Conservation (phyloP, 2,329 filamentous ascomycete genomes). For the Arthrobotrys conoides region DNA sequence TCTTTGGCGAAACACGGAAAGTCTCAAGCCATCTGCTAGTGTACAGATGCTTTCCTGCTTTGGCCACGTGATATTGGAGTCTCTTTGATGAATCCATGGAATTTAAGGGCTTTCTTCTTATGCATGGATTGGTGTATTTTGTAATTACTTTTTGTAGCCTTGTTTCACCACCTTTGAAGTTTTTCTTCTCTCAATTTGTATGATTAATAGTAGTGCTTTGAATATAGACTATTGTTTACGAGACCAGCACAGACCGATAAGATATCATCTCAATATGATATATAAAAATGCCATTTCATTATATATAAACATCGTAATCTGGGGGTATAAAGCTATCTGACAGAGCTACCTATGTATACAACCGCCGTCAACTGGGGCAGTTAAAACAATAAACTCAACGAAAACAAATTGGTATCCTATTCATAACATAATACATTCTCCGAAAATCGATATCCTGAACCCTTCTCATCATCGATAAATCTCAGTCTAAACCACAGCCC, state of each 20-base stretch:
- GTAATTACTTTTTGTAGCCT: background rate
- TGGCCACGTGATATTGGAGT: background rate
- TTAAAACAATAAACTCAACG: background rate
- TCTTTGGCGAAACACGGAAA: slow-evolving; percentile 82
- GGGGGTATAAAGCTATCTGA: slow-evolving; percentile 32
- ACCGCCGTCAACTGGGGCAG: background rate
- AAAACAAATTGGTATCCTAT: slow-evolving; percentile 58
- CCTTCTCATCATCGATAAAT: background rate
- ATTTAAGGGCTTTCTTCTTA: background rate
- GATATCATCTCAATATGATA: no score
- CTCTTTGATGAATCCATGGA: background rate
- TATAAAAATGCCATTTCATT: background rate
- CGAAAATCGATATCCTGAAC: no score
- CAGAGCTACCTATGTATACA: slow-evolving; percentile 11
- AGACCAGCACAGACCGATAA: no score
- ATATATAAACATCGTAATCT: background rate
- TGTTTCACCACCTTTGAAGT: background rate
- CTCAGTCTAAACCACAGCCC: slow-evolving; percentile 7
- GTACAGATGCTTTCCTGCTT: background rate
- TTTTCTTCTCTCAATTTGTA: background rate
- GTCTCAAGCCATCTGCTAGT: slow-evolving; percentile 64
- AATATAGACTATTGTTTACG: background rate
- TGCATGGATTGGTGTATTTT: slow-evolving; percentile 16
- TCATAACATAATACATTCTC: no score
- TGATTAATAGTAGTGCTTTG: background rate